Evolutionary conservation across 2,329 filamentous ascomycete genomes (phyloP), one percentile per base, ranked within the genome.

Genomic region (Fusarium guadeloupense): DNA sequence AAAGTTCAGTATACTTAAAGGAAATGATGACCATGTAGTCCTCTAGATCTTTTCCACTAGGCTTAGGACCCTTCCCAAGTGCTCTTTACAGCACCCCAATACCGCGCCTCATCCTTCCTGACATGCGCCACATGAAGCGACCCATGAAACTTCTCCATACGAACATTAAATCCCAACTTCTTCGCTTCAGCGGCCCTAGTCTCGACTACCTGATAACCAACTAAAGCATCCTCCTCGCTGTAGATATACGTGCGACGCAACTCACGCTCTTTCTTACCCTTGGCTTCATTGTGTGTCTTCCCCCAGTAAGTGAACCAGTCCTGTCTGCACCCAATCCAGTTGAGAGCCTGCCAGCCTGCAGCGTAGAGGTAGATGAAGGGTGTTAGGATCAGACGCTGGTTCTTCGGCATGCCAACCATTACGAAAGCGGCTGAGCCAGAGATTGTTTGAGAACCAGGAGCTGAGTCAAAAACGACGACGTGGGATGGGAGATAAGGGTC

Each of bases 201-300:
- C 17, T 62, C 46, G 0, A 62, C 8, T 3, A 52, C 39, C 9
- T 8, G 13, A 26, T 43, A 20, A 1, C 26, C 6, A 1, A 63
- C 19, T 5, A 63, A 14, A 10, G 40, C 30, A 10, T 62, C 58
- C 1, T 7, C 40, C 6, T 54, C 39, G 8, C 59, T 62, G n/a
- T 62, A 62, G 3, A 62, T 54, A 6, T 59, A 62, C 0, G 53
- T 44, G 1, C 58, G 53, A 2, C 58, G 58, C 20, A 49, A n/a
- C 14, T 62, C 59, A 1, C 48, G 21, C 9, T 33, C 38, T 4
- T 17, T 53, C 23, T 58, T 62, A 3, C 51, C 38, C 4, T 35
- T 13, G 14, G 43, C 48, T 4, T 44, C 37, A 6, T 62, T 62
- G 7, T 62, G 58, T 1, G 52, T 43, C 16, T 33, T 48, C 0